phyloP scores from a whole-genome alignment of 2,329 filamentous ascomycete genomes.

The Bertia moriformis region DNA sequence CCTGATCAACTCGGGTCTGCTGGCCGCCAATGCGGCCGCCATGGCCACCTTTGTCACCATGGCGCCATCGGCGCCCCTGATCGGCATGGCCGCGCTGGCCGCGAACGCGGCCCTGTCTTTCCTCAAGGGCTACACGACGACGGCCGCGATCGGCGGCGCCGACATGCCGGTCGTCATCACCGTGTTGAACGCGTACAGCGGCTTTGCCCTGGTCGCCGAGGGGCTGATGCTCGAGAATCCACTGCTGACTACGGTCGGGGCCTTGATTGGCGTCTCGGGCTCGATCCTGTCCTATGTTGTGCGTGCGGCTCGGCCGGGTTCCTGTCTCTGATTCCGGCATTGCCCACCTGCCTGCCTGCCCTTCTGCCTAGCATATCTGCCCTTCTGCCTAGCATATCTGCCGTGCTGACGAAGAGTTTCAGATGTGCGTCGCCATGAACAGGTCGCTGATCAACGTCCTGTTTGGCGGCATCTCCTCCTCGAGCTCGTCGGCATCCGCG shows the following conservation, averaged over 20 bases:
- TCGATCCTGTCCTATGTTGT: conserved; percentile 78
- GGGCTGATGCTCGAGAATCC: conserved; percentile 86
- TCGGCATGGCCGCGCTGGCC: conserved; percentile 65
- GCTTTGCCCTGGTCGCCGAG: conserved; percentile 78
- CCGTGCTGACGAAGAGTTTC: neutral
- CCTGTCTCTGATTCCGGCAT: conserved; percentile 2
- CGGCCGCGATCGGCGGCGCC: conserved; percentile 76
- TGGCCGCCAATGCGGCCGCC: conserved; percentile 65
- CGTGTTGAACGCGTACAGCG: conserved; percentile 79
- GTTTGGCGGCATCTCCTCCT: conserved; percentile 57
- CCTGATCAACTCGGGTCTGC: conserved; percentile 56
- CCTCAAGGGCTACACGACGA: conserved; percentile 75
- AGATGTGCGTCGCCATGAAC: conserved; percentile 86
- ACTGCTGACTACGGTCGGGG: conserved; percentile 70
- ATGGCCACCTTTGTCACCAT: conserved; percentile 74
- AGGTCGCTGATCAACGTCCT: conserved; percentile 76
- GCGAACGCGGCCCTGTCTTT: conserved; percentile 70
- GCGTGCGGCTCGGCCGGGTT: conserved; percentile 11
- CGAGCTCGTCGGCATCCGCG: too few relatives aligned
- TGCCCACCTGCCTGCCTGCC: neutral
- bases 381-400: conserved; percentile 7
- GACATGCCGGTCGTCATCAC: conserved; percentile 91
- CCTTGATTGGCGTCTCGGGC: conserved; percentile 75
- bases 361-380: conserved; percentile 1
- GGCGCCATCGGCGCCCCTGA: conserved; percentile 63